phyloP scores from a whole-genome alignment of 495 filamentous ascomycete genomes.

The Daldinia grandis region DNA sequence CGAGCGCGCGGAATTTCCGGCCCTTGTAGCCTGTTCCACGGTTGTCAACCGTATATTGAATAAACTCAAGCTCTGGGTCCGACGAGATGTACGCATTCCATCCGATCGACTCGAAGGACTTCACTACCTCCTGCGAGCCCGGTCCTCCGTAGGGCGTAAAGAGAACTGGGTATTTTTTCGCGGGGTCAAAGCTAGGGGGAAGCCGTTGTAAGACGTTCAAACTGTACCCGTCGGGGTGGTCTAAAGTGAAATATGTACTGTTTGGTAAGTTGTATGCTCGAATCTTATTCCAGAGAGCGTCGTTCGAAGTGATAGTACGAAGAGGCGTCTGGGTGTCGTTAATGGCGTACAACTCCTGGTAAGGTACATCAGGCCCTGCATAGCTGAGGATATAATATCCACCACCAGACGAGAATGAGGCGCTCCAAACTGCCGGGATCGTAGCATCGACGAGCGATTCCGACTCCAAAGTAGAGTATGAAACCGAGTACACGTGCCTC shows the following conservation, averaged over 20 bases:
- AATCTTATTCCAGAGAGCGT: slow-evolving; percentile 53
- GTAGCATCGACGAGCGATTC: slow-evolving; percentile 61
- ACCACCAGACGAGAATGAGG: slow-evolving; percentile 62
- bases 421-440: slow-evolving; percentile 58
- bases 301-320: slow-evolving; percentile 60
- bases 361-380: slow-evolving; percentile 63
- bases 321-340: slow-evolving; percentile 54
- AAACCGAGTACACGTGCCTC: slow-evolving; percentile 63
- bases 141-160: slow-evolving; percentile 67
- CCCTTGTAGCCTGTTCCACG: slow-evolving; percentile 65
- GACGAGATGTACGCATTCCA: slow-evolving; percentile 64
- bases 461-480: slow-evolving; percentile 53
- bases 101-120: slow-evolving; percentile 53
- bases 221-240: slow-evolving; percentile 57
- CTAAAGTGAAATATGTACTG: slow-evolving; percentile 55
- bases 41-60: slow-evolving; percentile 64
- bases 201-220: slow-evolving; percentile 60
- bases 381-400: slow-evolving; percentile 66
- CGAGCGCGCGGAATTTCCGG: slow-evolving; percentile 57
- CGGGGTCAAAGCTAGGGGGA: slow-evolving; percentile 58
- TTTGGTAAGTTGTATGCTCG: slow-evolving; percentile 61
- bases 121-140: slow-evolving; percentile 58
- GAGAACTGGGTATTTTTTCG: slow-evolving; percentile 65
- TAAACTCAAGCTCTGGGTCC: slow-evolving; percentile 66
- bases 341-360: slow-evolving; percentile 62